Percentiles rank a stretch among this genome's conserved stretches.
Evolutionary conservation across 345 rosid species (phyloP).

Genomic region (Erysimum cheiranthoides): DNA sequence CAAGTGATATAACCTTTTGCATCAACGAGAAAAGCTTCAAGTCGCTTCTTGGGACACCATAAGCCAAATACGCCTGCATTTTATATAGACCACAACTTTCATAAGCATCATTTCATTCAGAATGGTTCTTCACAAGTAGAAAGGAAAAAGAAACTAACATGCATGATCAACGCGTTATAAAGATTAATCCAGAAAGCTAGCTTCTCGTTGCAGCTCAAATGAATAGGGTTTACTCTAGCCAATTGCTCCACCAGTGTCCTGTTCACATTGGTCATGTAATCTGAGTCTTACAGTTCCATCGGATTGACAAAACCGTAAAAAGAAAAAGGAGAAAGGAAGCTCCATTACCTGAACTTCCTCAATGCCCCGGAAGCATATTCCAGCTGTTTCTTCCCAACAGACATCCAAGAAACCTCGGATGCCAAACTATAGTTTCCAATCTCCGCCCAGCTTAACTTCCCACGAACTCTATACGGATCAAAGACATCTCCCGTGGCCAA

Average conservation of each 20-base stretch:
- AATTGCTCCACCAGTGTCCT: conserved; percentile 89
- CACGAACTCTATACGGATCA: conserved; percentile 85
- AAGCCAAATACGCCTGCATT: conserved; percentile 87
- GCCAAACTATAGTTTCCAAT: conserved; percentile 73
- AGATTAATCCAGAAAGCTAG: conserved; percentile 98
- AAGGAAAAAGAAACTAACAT: conserved; percentile 54
- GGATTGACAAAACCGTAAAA: neutral
- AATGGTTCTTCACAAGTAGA: conserved; percentile 25
- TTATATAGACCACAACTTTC: conserved; percentile 33
- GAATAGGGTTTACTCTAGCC: conserved; percentile 83
- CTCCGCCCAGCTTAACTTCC: conserved; percentile 87
- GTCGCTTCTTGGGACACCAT: conserved; percentile 94
- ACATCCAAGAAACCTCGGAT: conserved; percentile 93
- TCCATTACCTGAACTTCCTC: conserved; percentile 74
- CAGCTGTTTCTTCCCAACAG: conserved; percentile 91
- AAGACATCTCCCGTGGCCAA: conserved; percentile 63
- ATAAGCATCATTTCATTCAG: conserved; percentile 16
- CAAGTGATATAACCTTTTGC: conserved; percentile 77
- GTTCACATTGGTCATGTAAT: conserved; percentile 35
- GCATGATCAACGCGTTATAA: conserved; percentile 95
- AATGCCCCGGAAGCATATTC: conserved; percentile 96
- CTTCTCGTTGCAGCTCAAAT: conserved; percentile 75
- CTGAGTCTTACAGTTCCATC: neutral
- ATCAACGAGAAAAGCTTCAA: conserved; percentile 89
- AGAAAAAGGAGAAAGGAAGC: neutral